phyloP scores from a whole-genome alignment of 2,329 filamentous ascomycete genomes.

The Venturiaceae sp. region DNA sequence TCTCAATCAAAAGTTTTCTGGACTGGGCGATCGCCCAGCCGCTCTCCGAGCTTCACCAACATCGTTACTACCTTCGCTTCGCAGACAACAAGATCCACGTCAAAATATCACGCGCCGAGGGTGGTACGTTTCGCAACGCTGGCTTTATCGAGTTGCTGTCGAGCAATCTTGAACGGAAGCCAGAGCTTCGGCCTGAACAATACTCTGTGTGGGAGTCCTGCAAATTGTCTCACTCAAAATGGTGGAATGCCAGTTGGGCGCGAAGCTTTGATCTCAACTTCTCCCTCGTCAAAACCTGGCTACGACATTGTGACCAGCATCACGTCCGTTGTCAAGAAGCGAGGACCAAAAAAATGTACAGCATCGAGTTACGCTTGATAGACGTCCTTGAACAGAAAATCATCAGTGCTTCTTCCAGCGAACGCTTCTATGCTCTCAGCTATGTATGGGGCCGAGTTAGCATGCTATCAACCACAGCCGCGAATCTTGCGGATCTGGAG shows the following conservation, averaged over 20 bases:
- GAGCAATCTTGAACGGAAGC: background rate
- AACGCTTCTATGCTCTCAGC: background rate
- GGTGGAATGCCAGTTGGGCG: background rate
- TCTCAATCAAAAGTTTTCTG: background rate
- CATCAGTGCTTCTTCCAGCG: background rate
- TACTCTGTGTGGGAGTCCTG: background rate
- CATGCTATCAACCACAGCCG: background rate
- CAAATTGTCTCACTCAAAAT: background rate
- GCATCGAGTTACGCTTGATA: background rate
- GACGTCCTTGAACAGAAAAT: background rate
- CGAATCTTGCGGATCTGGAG: background rate
- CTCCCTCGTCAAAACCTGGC: background rate
- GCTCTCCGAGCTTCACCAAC: background rate
- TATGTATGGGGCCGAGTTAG: background rate
- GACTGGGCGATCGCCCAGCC: background rate
- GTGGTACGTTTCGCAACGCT: background rate
- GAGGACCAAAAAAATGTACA: background rate
- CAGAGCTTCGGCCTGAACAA: background rate
- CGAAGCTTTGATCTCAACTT: background rate
- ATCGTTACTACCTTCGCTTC: background rate
- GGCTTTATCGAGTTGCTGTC: background rate
- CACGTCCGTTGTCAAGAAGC: background rate
- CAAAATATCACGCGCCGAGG: background rate
- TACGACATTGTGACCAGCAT: background rate
- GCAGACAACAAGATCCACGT: background rate